phyloP scores from a whole-genome alignment of 495 filamentous ascomycete species.

The Wilcoxina mikolae region DNA sequence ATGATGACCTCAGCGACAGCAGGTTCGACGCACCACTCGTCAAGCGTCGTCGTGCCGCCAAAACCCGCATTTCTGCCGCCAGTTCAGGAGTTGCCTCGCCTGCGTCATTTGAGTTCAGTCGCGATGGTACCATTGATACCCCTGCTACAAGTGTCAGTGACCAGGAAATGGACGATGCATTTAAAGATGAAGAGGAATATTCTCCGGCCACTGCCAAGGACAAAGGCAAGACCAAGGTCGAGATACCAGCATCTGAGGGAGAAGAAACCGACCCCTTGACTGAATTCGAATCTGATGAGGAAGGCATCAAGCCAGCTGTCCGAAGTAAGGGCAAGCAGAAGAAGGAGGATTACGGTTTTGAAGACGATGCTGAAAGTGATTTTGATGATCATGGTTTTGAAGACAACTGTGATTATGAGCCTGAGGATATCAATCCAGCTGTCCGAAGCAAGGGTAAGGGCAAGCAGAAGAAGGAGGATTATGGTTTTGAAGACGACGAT shows the following conservation, averaged over 20 bases:
- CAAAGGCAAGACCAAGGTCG: neutral
- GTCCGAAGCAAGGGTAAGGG: neutral
- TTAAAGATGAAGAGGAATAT: neutral
- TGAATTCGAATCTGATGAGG: no score
- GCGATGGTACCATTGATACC: slow-evolving; percentile 1
- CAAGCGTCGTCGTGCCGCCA: neutral
- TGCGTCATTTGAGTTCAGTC: slow-evolving; percentile 17
- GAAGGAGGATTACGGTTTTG: no score
- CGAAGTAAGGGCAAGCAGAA: neutral
- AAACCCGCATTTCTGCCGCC: neutral
- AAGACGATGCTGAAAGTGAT: neutral
- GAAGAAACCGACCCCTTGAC: neutral
- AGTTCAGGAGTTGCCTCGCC: slow-evolving; percentile 11
- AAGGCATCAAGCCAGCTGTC: neutral
- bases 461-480: neutral
- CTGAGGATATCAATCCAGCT: no score
- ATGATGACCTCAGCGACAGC: neutral
- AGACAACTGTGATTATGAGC: no score
- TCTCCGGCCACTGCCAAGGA: no score
- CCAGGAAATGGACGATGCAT: neutral
- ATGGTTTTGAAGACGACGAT: neutral
- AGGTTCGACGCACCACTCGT: neutral
- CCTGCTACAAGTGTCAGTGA: slow-evolving; percentile 17
- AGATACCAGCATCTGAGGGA: neutral
- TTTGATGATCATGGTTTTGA: neutral